Base-by-base conservation (phyloP, 768 basidiomycete species). In the Agrocybe pediades region DNA sequence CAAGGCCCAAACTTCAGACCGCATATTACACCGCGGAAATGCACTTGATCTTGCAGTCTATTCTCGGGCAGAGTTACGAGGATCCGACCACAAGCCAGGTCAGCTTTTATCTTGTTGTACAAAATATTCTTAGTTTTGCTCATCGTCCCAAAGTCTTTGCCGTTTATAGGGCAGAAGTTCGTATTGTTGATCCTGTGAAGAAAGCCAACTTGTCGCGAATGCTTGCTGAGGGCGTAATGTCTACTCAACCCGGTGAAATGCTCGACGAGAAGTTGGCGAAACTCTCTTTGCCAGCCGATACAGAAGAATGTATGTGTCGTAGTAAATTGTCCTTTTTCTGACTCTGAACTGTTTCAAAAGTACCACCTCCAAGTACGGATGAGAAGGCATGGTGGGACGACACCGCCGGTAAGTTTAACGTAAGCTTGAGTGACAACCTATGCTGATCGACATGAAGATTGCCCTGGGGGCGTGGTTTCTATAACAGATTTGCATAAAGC, bases 61-160 rank as follows among this genome's bases (percentile, higher is more conserved):
- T 68, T 85, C 87, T 17, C 79, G 94, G 54, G 88, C 92, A 6
- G 92, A 96, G 60, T 72, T 99, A 52, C 79, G 77, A 63, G 85
- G 90, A n/a, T 99, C 97, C 6, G 97, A 99, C 73, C 97, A 99
- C 67, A 87, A 89, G 65, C 97, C 97, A 67, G 92, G 93, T 87
- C 56, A 48, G 73, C 58, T n/a, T 41, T 36, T n/a, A 30, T 46
- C 20, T 24, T 48, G 27, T 36, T 21, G 13, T 11, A 36, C n/a
- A 17, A 47, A 27, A 46, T 44, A 21, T 41, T 47, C 19, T 53
- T 29, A 24, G 9, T n/a, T 15, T 36, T 43, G 53, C 48, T 9
- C 39, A 26, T 53, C n/a, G 36, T 55, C 41, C 39, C 36, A 56
- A 42, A 92, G 96, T 99, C 3, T 96, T 90, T 61, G 92, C 85